Conservation (phyloP, 176 grass and related monocot genomes). For the Dendrocalamus sinicus region DNA sequence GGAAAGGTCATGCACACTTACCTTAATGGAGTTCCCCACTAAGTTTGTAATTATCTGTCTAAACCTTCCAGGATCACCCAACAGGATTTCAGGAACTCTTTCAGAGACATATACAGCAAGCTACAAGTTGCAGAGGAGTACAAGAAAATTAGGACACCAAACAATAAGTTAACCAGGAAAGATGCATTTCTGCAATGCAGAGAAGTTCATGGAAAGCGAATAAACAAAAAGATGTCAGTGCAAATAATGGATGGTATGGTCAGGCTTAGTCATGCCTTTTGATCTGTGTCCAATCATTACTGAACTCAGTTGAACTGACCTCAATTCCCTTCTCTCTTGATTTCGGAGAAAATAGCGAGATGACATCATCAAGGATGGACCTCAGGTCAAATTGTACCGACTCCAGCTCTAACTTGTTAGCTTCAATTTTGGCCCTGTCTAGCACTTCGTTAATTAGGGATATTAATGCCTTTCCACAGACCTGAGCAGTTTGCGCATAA, state of each 20-base stretch:
- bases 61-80: constrained; percentile 97
- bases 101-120: constrained; percentile 97
- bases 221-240: not conserved
- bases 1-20: constrained; percentile 41
- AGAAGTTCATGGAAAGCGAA: constrained; percentile 23
- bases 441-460: constrained; percentile 97
- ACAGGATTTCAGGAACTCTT: constrained; percentile 83
- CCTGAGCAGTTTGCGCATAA: constrained; percentile 92
- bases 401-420: constrained; percentile 82
- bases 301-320: constrained; percentile 49
- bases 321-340: constrained; percentile 88
- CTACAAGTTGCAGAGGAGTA: constrained; percentile 53
- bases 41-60: constrained; percentile 98
- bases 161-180: constrained; percentile 36
- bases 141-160: constrained; percentile 47
- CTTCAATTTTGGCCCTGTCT: constrained; percentile 98
- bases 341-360: constrained; percentile 80
- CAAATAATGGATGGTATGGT: constrained; percentile 36
- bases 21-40: constrained; percentile 96
- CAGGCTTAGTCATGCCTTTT: not conserved
- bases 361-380: constrained; percentile 86
- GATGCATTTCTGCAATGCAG: constrained; percentile 25
- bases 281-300: not conserved
- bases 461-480: constrained; percentile 88
- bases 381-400: constrained; percentile 82